Conservation (phyloP, 2,329 filamentous ascomycete genomes). For the Paecilomyces niveus region DNA sequence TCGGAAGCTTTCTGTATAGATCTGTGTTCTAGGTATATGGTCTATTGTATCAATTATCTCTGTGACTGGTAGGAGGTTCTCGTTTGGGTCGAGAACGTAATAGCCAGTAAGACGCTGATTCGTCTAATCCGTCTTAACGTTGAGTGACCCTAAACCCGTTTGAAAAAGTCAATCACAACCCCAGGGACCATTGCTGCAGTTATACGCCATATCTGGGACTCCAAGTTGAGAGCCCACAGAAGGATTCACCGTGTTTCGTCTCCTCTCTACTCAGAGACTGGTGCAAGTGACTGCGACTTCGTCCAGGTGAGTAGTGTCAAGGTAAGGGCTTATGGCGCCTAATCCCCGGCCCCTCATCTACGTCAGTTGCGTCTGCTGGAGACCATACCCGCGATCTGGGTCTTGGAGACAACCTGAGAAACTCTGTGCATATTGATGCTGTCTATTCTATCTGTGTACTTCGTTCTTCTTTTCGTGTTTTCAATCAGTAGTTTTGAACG, state of each 20-base stretch:
- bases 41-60: background rate
- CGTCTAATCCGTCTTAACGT: background rate
- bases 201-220: background rate
- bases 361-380: constrained; percentile 2
- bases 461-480: background rate
- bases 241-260: constrained; percentile 22
- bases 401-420: background rate
- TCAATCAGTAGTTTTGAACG: background rate
- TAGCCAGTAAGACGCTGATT: background rate
- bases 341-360: background rate
- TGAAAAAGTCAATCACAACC: background rate
- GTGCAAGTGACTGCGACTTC: constrained; percentile 18
- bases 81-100: background rate
- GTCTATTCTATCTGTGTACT: background rate
- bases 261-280: constrained; percentile 16
- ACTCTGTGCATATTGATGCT: background rate
- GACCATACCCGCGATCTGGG: background rate
- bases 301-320: constrained; percentile 21
- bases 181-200: background rate
- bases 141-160: background rate
- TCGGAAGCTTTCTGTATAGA: background rate
- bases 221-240: background rate
- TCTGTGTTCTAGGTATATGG: background rate
- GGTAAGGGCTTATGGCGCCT: background rate
- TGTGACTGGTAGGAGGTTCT: background rate